Conservation (phyloP, 2,329 filamentous ascomycete genomes). For the Achaetomium macrosporum region DNA sequence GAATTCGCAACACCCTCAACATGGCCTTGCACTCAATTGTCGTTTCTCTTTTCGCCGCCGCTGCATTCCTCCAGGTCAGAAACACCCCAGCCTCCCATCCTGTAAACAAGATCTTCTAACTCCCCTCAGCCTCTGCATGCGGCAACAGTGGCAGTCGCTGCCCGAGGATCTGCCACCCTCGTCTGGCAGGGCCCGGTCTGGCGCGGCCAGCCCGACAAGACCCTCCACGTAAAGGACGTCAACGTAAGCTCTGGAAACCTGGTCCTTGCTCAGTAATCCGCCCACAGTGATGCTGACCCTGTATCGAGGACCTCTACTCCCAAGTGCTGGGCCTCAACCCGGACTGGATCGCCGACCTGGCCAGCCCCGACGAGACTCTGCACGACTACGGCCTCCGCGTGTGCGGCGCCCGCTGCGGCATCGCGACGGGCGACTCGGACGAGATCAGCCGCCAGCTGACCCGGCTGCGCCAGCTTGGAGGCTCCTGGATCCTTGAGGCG, state of each 20-base stretch:
- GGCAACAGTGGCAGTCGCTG: background rate
- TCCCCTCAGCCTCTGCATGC: background rate
- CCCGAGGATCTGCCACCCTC: too few relatives aligned
- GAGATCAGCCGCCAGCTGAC: background rate
- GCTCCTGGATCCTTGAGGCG: background rate
- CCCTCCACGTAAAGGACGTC: background rate
- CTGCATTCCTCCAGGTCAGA: background rate
- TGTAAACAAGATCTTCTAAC: background rate
- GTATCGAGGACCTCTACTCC: background rate
- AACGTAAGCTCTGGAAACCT: background rate
- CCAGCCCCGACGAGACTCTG: background rate
- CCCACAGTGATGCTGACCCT: background rate
- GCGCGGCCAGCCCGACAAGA: background rate
- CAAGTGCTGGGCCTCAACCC: background rate
- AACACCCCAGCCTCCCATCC: background rate
- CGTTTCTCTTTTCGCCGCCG: background rate
- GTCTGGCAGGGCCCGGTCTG: constrained; percentile 1
- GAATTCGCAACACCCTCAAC: too few relatives aligned
- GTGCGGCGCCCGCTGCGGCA: background rate
- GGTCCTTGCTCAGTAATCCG: too few relatives aligned
- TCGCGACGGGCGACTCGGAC: background rate
- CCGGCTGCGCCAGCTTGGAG: background rate
- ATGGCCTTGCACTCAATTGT: background rate
- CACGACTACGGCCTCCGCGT: background rate
- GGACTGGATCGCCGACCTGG: background rate